Conservation (phyloP, 2,329 filamentous ascomycete species). For the Aspergillus quadrilineatus region DNA sequence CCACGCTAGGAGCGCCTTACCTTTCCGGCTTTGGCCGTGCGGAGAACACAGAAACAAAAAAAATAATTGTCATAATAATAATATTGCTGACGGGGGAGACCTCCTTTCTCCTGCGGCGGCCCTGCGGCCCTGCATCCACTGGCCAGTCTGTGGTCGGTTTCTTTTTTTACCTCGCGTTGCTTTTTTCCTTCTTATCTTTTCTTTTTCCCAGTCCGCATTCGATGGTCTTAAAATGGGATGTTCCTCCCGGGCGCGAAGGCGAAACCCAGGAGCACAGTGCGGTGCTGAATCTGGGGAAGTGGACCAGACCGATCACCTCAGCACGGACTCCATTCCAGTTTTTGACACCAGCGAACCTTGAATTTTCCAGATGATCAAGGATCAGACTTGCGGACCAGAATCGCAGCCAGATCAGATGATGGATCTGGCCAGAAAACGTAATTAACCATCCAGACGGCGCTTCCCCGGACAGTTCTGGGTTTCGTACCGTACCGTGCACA, state of each 20-base stretch:
- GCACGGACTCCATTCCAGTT: constrained; percentile 18
- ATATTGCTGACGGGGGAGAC: not conserved
- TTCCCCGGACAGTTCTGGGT: not conserved
- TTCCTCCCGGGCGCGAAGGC: not conserved
- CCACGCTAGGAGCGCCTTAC: not conserved
- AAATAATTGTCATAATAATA: no score
- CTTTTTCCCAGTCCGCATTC: not conserved
- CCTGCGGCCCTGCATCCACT: not conserved
- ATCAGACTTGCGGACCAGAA: not conserved
- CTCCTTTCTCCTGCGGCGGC: not conserved
- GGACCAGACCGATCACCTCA: constrained; percentile 22
- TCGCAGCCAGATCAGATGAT: constrained; percentile 13
- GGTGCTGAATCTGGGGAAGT: constrained; percentile 26
- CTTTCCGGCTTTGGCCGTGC: not conserved
- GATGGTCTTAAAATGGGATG: not conserved
- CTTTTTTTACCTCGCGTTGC: not conserved
- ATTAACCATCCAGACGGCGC: not conserved
- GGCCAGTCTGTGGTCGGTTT: not conserved
- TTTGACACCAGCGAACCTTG: not conserved
- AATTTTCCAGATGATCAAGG: not conserved
- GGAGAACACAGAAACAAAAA: not conserved
- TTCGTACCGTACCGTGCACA: not conserved
- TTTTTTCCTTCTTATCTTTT: not conserved
- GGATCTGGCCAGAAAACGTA: not conserved
- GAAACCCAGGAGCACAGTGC: not conserved